Evolutionary conservation across 1,139 yeast genomes (phyloP).

Genomic region (Ashbya aceris): DNA sequence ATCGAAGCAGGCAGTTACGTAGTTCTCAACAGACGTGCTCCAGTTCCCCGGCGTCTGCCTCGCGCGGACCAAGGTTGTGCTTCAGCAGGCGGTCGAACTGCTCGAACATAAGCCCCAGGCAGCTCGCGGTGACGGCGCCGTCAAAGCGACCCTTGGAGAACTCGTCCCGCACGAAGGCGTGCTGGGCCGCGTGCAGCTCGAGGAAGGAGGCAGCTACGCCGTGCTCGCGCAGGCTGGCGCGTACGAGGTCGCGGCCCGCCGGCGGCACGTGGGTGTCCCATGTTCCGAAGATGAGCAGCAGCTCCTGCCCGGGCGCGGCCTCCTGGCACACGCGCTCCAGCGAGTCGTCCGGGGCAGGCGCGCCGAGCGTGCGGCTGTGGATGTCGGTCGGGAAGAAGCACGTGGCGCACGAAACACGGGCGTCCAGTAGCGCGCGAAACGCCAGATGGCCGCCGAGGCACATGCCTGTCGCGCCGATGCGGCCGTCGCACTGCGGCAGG

Average conservation of each 20-base stretch:
- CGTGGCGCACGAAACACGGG: constrained; percentile 56
- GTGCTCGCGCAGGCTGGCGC: constrained; percentile 50
- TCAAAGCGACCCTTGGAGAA: constrained; percentile 71
- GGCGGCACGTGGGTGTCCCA: constrained; percentile 76
- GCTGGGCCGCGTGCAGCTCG: constrained; percentile 74
- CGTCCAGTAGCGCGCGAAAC: constrained; percentile 60
- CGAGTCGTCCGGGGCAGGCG: constrained; percentile 56
- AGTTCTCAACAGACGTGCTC: constrained; percentile 52
- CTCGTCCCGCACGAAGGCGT: constrained; percentile 76
- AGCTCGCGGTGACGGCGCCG: constrained; percentile 60
- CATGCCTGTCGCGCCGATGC: constrained; percentile 78
- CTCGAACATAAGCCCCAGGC: constrained; percentile 60
- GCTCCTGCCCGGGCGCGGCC: constrained; percentile 41
- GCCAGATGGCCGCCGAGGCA: constrained; percentile 83
- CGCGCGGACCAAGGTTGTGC: constrained; percentile 57
- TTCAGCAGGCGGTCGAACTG: constrained; percentile 61
- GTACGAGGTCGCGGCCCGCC: constrained; percentile 64
- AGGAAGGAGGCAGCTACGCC: constrained; percentile 58
- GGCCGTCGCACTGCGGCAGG: constrained; percentile 60
- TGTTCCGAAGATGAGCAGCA: constrained; percentile 66
- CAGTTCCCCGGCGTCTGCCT: constrained; percentile 39
- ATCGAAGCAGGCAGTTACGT: not conserved
- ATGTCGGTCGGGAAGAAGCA: constrained; percentile 80
- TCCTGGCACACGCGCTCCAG: constrained; percentile 44
- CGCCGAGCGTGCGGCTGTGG: constrained; percentile 54